Base-by-base conservation (phyloP, 2,329 filamentous ascomycete species). In the Truncatella angustata region DNA sequence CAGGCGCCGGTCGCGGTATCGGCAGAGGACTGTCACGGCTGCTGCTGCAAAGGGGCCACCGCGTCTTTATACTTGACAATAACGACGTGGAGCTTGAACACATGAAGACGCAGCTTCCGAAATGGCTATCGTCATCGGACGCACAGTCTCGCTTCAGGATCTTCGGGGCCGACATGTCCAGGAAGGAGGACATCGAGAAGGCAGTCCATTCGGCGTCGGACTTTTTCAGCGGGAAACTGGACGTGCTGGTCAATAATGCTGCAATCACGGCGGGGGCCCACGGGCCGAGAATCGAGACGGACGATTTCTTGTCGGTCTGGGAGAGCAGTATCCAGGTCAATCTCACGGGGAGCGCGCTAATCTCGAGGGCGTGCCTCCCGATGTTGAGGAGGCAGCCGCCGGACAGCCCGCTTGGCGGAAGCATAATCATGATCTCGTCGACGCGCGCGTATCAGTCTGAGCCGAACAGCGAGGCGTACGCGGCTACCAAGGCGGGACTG, bases 371-470 rank as follows among this genome's bases (percentile, higher is more conserved):
- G 7, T 65, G 64, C 40, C 56, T 66, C 43, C 53, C 53, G 18
- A 58, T 66, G 54, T 58, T 66, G 21, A 54, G 53, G 11, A 53
- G 46, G 26, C 52, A 58, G 24, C 26, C 35, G 16, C 28, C 39
- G 9, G 6, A 23, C 3, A 34, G 20, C 18, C 42, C 28, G 14
- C 44, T 28, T n/a, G 50, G 56, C 21, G 64, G 66, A 7, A 64
- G 60, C 21, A 66, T 76, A 30, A 68, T 80, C 50, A 72, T 79
- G 58, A 71, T 81, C 30, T 76, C 75, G 1, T 78, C 74, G 1
- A 80, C 77, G 5, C 69, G 77, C 23, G 77, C 76, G 1, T 63
- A 72, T 42, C 76, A 78, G 66, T 69, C 72, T 35, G 78, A 80
- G 60, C 60, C 69, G 1, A 67, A 78, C 50, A 75, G 76, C 52